phyloP scores from a whole-genome alignment of 2,329 filamentous ascomycete species.

The Diaporthe longicolla region DNA sequence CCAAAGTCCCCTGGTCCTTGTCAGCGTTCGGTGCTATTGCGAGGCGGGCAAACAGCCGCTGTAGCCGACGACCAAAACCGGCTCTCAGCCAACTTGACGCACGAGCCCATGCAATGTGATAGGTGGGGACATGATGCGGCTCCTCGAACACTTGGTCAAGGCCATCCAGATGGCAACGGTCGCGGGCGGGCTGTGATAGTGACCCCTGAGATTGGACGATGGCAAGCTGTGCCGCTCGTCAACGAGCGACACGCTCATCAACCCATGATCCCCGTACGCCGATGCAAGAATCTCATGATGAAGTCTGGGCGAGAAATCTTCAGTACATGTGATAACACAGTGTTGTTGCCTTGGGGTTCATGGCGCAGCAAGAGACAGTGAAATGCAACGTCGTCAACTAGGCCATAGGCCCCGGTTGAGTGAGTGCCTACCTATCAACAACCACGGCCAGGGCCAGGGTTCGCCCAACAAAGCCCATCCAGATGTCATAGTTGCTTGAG shows the following conservation, averaged over 20 bases:
- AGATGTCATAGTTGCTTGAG: too few species aligned
- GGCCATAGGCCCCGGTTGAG: too few species aligned
- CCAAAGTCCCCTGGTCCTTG: background rate
- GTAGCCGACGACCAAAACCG: background rate
- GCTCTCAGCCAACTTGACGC: background rate
- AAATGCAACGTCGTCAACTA: background rate
- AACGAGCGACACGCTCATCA: background rate
- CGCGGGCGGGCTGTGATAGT: background rate
- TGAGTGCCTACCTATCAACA: background rate
- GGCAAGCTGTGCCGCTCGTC: background rate
- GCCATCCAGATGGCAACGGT: background rate
- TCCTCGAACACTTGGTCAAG: background rate
- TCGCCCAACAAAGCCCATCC: background rate
- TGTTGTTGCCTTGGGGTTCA: background rate
- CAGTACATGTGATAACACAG: background rate
- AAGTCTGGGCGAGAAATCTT: background rate
- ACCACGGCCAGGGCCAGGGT: background rate
- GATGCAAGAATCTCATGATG: conserved; percentile 10
- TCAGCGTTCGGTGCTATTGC: background rate
- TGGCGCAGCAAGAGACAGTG: background rate
- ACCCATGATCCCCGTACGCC: background rate
- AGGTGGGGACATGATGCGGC: conserved; percentile 23
- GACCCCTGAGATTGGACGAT: background rate
- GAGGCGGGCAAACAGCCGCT: background rate
- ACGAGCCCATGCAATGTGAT: conserved; percentile 22